phyloP scores from a whole-genome alignment of 2,329 filamentous ascomycete species.

The Cytospora schulzeri region DNA sequence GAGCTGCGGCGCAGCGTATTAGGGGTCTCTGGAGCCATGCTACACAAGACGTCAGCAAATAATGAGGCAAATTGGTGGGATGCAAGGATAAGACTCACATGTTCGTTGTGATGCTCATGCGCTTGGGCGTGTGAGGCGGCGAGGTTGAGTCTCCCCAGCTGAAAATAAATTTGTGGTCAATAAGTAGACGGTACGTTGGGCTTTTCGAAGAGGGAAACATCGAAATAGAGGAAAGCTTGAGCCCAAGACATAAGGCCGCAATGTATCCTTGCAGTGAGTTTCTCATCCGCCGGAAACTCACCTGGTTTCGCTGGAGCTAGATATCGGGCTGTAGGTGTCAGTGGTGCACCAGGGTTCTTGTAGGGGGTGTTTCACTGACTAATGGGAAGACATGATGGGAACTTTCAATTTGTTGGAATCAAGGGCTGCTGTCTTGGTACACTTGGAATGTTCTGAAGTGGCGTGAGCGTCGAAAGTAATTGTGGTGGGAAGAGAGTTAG shows the following conservation, averaged over 20 bases:
- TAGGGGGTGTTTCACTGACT: neutral
- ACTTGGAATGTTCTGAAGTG: neutral
- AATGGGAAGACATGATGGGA: neutral
- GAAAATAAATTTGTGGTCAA: too few relatives aligned
- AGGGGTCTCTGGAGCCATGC: neutral
- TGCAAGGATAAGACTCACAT: neutral
- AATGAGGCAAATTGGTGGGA: neutral
- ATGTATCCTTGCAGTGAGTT: neutral
- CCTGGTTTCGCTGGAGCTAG: neutral
- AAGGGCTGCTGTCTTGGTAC: neutral
- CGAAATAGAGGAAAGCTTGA: neutral
- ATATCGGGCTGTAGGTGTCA: neutral
- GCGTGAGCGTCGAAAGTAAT: neutral
- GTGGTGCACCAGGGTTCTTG: neutral
- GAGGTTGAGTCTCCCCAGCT: neutral
- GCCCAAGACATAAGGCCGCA: neutral
- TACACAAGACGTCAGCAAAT: neutral
- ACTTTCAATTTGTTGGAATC: neutral
- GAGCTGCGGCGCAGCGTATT: constrained; percentile 6
- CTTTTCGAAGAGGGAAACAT: neutral
- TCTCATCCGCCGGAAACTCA: neutral
- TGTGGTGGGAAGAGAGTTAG: neutral
- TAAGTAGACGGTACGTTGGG: too few relatives aligned
- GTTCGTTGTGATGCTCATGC: neutral
- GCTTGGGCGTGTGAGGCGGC: neutral